Evolutionary conservation across 2,329 filamentous ascomycete genomes (phyloP).

Genomic region (Thielaviopsis euricoi): DNA sequence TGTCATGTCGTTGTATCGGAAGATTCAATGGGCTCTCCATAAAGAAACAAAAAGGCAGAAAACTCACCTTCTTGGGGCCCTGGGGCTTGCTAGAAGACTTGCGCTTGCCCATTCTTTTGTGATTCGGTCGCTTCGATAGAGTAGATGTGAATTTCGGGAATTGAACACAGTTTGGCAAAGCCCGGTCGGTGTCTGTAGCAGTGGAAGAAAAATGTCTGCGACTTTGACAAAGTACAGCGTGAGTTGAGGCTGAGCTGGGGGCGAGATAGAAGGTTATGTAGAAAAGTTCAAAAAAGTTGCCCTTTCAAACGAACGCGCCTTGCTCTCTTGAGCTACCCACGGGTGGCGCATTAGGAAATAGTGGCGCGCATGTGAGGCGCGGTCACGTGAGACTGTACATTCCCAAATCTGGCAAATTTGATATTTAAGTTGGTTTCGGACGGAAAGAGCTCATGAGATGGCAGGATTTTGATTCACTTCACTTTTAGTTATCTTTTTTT

Average conservation of each 20-base stretch:
- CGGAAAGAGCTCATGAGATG: too few relatives aligned
- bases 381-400: neutral
- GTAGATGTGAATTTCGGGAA: neutral
- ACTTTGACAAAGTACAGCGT: neutral
- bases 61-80: conserved; percentile 61
- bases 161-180: neutral
- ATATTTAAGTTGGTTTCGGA: neutral
- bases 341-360: neutral
- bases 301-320: neutral
- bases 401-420: neutral
- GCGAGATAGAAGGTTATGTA: neutral
- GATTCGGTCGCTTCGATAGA: neutral
- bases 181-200: neutral
- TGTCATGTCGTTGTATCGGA: neutral
- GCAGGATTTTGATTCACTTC: too few relatives aligned
- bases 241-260: neutral
- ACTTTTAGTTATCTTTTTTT: too few relatives aligned
- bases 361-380: neutral
- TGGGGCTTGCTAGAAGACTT: conserved; percentile 71
- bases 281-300: neutral
- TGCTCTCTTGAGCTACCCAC: neutral
- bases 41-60: conserved; percentile 1
- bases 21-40: neutral
- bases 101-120: conserved; percentile 60
- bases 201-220: neutral